These are phyloP conservation scores for Pulveroboletus ravenelii DNA, from an alignment of 768 basidiomycete genomes.

Conservation along the genomic window DNA sequence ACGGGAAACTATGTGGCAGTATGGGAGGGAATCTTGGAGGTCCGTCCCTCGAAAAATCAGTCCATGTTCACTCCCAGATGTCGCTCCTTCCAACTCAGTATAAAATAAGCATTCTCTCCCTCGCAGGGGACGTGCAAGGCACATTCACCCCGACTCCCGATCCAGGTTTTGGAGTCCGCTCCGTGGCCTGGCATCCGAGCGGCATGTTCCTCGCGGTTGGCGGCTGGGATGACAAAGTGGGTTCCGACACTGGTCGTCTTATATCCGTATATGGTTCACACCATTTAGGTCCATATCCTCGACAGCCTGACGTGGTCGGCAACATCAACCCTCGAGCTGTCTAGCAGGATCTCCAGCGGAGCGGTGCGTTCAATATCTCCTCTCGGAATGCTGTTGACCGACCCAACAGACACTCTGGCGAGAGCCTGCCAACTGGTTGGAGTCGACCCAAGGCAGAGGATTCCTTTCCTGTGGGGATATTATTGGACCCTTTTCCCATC, in stretches of 20 bases:
- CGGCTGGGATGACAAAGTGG: constrained; percentile 87
- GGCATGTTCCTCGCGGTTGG: constrained; percentile 77
- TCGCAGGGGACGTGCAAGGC: constrained; percentile 59
- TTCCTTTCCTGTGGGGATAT: constrained; percentile 72
- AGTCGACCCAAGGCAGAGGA: constrained; percentile 76
- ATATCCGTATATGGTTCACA: background rate
- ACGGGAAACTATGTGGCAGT: constrained; percentile 69
- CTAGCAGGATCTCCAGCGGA: constrained; percentile 49
- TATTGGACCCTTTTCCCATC: background rate
- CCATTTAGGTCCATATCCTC: constrained; percentile 62
- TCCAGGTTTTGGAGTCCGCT: constrained; percentile 79
- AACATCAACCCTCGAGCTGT: constrained; percentile 57
- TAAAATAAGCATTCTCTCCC: constrained; percentile 65
- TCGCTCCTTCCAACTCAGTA: constrained; percentile 44
- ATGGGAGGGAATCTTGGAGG: constrained; percentile 86
- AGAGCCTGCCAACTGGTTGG: constrained; percentile 82
- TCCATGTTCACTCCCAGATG: background rate
- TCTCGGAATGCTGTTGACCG: background rate
- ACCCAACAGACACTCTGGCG: constrained; percentile 68
- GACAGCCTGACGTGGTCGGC: constrained; percentile 74
- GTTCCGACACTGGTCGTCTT: constrained; percentile 4
- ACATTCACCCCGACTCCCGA: constrained; percentile 70
- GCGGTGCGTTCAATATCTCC: constrained; percentile 43
- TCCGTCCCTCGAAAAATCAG: constrained; percentile 26
- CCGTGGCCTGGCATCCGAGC: constrained; percentile 80